Evolutionary conservation across 2,329 filamentous ascomycete genomes (phyloP), one percentile per base, ranked within the genome.

Genomic region (Grosmannia clavigera): DNA sequence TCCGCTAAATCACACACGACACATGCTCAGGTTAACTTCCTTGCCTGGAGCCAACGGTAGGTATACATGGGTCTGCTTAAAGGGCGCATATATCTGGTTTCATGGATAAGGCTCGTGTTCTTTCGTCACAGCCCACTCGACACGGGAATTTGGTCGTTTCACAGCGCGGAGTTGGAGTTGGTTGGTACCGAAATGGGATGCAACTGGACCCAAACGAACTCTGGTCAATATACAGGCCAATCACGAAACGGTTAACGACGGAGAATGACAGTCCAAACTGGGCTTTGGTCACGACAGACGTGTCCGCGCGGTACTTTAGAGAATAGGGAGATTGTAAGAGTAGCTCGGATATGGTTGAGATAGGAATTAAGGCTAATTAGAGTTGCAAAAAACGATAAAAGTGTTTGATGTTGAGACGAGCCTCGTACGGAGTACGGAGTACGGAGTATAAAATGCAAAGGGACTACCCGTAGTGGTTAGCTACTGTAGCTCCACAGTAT

Each of bases 1-100:
- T 92, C 71, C 86, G 89, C 71, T 94, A 83, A 7, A 16, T 1
- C 16, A 16, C 12, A 19, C 40, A 52, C 48, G n/a, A 38, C 33
- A 48, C 40, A 58, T 48, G 58, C 62, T 64, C 54, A 57, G 63
- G 50, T 56, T 43, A 55, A 59, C 54, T 48, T 31, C 38, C 31
- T 43, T 55, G 22, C 11, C 40, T 58, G 53, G 56, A 62, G 65
- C 62, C 64, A 70, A 74, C 70, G 74, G 75, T 78, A 78, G 72
- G 75, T 78, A 78, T 76, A 70, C 55, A 55, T 46, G 56, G 54
- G 55, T 58, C 57, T 51, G 55, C 25, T 55, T 52, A 22, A 22
- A 54, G 38, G 56, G 54, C 38, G 35, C 52, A 57, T 62, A 62
- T 63, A 63, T 58, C 57, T 60, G 61, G 61, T 61, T 64, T 61